phyloP scores from a whole-genome alignment of 164 flowering plant genomes.

The Berberis thunbergii region DNA sequence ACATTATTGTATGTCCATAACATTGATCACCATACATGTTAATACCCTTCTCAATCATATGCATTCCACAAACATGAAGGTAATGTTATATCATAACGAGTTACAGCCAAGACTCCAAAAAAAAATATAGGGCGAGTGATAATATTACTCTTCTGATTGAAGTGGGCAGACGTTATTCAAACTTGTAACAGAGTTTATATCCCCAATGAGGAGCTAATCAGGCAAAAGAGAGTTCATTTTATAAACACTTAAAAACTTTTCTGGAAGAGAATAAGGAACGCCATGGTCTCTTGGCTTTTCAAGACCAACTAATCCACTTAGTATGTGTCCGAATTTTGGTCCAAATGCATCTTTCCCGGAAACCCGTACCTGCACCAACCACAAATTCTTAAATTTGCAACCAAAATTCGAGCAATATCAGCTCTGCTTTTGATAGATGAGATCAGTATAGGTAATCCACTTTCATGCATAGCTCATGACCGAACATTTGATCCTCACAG shows the following conservation, averaged over 20 bases:
- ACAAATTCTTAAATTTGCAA: background rate
- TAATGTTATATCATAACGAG: too few species aligned
- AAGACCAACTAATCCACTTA: constrained; percentile 32
- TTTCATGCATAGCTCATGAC: background rate
- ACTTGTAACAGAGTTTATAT: background rate
- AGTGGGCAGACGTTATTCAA: too few species aligned
- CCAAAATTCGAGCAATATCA: background rate
- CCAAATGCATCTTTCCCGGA: constrained; percentile 38
- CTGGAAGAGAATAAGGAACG: constrained; percentile 58
- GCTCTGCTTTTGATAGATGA: background rate
- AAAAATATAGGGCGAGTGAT: too few species aligned
- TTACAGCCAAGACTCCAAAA: too few species aligned
- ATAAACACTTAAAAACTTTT: constrained; percentile 56
- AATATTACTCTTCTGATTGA: too few species aligned
- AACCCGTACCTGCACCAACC: constrained; percentile 31
- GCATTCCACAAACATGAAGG: too few species aligned
- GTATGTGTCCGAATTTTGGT: constrained; percentile 13
- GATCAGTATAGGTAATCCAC: background rate
- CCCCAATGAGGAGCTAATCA: constrained; percentile 32
- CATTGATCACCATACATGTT: too few species aligned
- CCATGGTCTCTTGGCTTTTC: constrained; percentile 33
- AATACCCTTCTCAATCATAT: too few species aligned
- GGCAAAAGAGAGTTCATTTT: constrained; percentile 69
- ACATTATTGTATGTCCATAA: too few species aligned
- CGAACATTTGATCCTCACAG: background rate